Percentiles rank a stretch among this genome's conserved stretches.
Conservation (phyloP, 306 rosid genomes). For the Luffa aegyptiaca region DNA sequence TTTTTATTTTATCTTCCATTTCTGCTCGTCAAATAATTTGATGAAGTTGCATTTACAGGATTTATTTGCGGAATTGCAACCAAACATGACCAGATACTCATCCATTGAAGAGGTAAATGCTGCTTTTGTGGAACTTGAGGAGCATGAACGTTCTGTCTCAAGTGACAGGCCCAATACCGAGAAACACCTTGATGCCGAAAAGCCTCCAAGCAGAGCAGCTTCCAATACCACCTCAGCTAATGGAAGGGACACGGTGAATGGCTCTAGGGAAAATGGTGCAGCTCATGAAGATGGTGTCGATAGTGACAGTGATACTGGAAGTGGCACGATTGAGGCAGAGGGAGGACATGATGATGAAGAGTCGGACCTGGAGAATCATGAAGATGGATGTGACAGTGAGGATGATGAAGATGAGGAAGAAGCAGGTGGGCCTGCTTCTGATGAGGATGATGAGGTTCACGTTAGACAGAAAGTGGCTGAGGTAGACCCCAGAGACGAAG, state of each 20-base stretch:
- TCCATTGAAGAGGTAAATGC: conserved; percentile 79
- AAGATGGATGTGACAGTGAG: conserved; percentile 68
- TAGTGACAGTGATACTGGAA: conserved; percentile 79
- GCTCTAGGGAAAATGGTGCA: conserved; percentile 49
- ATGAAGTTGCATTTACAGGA: conserved; percentile 41
- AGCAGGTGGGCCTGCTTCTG: conserved; percentile 69
- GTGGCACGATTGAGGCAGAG: conserved; percentile 61
- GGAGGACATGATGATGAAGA: conserved; percentile 79
- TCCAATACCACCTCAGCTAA: conserved; percentile 32
- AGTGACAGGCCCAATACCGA: conserved; percentile 59
- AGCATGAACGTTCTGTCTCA: conserved; percentile 49
- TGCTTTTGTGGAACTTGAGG: conserved; percentile 82
- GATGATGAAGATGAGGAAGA: conserved; percentile 71
- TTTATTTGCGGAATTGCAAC: conserved; percentile 86
- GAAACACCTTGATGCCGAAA: conserved; percentile 63
- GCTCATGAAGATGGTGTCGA: conserved; percentile 54
- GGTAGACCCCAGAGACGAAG: conserved; percentile 93
- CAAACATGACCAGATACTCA: conserved; percentile 77
- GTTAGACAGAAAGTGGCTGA: conserved; percentile 77
- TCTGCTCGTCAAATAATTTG: conserved; percentile 1
- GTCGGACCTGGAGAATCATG: conserved; percentile 74
- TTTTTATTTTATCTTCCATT: background rate
- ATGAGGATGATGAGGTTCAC: conserved; percentile 92
- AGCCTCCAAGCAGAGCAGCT: conserved; percentile 38
- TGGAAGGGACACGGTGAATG: conserved; percentile 52